These are phyloP conservation scores for Gliomastix tumulicola DNA, from an alignment of 2,329 filamentous ascomycete genomes.

Conservation along the genomic window DNA sequence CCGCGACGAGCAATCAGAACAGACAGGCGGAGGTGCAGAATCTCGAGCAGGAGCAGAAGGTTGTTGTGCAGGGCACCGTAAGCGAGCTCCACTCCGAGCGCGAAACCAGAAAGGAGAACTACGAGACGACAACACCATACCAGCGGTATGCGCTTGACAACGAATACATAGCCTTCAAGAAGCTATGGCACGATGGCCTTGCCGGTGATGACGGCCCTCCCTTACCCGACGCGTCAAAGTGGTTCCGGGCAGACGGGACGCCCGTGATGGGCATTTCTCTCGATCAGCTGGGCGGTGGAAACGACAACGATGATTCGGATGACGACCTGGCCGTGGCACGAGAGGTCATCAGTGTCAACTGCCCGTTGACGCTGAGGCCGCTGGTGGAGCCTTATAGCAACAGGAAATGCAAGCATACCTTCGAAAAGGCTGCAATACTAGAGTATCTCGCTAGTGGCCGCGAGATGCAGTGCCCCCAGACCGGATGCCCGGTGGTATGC, in stretches of 20 bases:
- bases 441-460: constrained; percentile 39
- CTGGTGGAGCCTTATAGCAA: constrained; percentile 63
- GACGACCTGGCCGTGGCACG: constrained; percentile 63
- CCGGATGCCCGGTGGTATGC: constrained; percentile 54
- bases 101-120: constrained; percentile 30
- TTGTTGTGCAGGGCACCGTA: too few relatives aligned
- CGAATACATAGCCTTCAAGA: constrained; percentile 53
- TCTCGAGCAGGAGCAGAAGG: constrained; percentile 3
- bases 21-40: constrained; percentile 3
- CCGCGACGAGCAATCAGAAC: constrained; percentile 7
- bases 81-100: constrained; percentile 23
- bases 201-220: constrained; percentile 40
- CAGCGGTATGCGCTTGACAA: constrained; percentile 49
- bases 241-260: constrained; percentile 42
- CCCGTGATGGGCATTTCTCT: constrained; percentile 24
- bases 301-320: constrained; percentile 44
- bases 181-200: constrained; percentile 47
- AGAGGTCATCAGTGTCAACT: constrained; percentile 59
- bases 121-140: constrained; percentile 30
- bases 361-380: constrained; percentile 58
- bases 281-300: constrained; percentile 1
- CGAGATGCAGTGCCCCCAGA: constrained; percentile 51
- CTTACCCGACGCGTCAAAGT: constrained; percentile 44
- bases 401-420: constrained; percentile 62
- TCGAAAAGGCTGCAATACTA: constrained; percentile 58